Conservation (phyloP, 2,329 filamentous ascomycete species). For the Metarhizium sp. region DNA sequence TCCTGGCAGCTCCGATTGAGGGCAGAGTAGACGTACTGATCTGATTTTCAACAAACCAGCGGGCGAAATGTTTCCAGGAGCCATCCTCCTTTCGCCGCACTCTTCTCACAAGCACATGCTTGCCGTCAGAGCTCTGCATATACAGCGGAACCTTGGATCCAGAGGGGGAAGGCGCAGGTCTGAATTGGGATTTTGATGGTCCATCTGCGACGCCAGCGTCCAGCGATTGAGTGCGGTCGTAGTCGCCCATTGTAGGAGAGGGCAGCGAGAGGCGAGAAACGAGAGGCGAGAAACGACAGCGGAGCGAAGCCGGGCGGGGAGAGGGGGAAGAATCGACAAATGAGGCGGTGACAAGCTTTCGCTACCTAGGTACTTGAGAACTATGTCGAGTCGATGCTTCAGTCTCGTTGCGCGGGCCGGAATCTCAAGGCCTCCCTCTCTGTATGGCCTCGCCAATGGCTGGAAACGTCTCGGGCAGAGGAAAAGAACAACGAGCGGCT, state of each 20-base stretch:
- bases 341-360: background rate
- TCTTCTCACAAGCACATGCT: slow-evolving; percentile 45
- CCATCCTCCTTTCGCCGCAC: slow-evolving; percentile 54
- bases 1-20: background rate
- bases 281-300: background rate
- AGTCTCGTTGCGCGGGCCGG: background rate
- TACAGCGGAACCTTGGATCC: slow-evolving; percentile 40
- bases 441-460: background rate
- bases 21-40: slow-evolving; percentile 51
- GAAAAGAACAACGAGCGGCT: slow-evolving; percentile 2
- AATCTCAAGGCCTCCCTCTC: background rate
- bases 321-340: background rate
- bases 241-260: slow-evolving; percentile 4
- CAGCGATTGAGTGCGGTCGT: background rate
- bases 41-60: slow-evolving; percentile 71
- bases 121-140: slow-evolving; percentile 42
- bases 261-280: too few species aligned
- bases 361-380: background rate
- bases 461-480: background rate
- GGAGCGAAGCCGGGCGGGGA: slow-evolving; percentile 2
- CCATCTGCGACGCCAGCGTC: slow-evolving; percentile 12
- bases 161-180: slow-evolving; percentile 13
- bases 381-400: background rate
- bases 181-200: slow-evolving; percentile 17
- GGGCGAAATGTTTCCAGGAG: slow-evolving; percentile 49